phyloP scores from a whole-genome alignment of 2,329 filamentous ascomycete species.

The Neonectria punicea region DNA sequence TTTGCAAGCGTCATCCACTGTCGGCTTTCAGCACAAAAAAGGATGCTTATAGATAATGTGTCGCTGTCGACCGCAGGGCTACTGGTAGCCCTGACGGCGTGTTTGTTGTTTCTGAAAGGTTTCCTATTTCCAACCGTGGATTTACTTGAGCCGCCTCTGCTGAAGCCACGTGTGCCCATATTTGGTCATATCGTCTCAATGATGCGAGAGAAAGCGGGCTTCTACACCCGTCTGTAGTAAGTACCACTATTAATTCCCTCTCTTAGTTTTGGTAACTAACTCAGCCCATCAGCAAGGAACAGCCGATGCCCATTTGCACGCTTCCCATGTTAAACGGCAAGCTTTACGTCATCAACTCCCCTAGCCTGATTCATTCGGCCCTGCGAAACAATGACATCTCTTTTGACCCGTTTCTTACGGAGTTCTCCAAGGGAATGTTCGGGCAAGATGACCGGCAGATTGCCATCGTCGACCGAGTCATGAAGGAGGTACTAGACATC shows the following conservation, averaged over 20 bases:
- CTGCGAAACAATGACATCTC: slow-evolving; percentile 53
- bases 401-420: slow-evolving; percentile 53
- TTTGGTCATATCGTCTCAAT: slow-evolving; percentile 33
- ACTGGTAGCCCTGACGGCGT: neutral
- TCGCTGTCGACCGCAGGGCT: neutral
- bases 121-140: slow-evolving; percentile 17
- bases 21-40: neutral
- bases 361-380: slow-evolving; percentile 50
- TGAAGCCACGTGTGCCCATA: slow-evolving; percentile 27
- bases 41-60: slow-evolving; percentile 9
- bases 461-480: neutral
- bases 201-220: slow-evolving; percentile 22
- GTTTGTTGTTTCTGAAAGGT: neutral
- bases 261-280: neutral
- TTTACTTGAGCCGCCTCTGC: slow-evolving; percentile 21
- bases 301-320: slow-evolving; percentile 51
- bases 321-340: slow-evolving; percentile 56
- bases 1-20: neutral
- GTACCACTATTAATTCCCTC: accelerated
- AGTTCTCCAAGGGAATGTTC: slow-evolving; percentile 38
- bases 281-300: slow-evolving; percentile 27
- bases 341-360: slow-evolving; percentile 56
- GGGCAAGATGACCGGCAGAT: slow-evolving; percentile 12
- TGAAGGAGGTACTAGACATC: slow-evolving; percentile 11
- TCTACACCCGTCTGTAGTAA: slow-evolving; percentile 29